Conservation (phyloP, 2,329 filamentous ascomycete genomes). For the Chaetothyriales sp. region DNA sequence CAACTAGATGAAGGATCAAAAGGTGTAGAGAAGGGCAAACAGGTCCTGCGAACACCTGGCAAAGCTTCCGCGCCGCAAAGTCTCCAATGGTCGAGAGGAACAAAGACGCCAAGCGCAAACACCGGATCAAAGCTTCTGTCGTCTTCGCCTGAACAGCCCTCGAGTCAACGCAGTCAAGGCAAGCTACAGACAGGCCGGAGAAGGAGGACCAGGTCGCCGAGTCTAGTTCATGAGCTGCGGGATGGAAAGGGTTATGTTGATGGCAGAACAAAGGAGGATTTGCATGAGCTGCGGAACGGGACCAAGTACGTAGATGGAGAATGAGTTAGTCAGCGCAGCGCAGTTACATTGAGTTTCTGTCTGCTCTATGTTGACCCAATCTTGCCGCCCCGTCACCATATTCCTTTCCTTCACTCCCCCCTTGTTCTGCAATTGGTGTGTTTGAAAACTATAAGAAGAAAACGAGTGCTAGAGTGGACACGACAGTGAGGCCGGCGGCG, state of each 20-base stretch:
- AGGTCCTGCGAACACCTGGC: not conserved
- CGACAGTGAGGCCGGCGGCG: slow-evolving; percentile 10
- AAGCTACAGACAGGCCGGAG: not conserved
- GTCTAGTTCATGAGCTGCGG: not conserved
- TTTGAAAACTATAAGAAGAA: slow-evolving; percentile 3
- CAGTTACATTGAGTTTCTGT: not conserved
- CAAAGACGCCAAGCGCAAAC: not conserved
- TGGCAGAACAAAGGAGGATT: slow-evolving; percentile 1
- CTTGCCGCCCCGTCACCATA: not conserved
- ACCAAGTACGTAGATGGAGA: slow-evolving; percentile 12
- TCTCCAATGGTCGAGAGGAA: not conserved
- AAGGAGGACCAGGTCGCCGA: not conserved
- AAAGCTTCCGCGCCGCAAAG: not conserved
- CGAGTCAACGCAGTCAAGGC: not conserved
- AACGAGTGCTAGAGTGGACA: slow-evolving; percentile 9
- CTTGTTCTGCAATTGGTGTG: not conserved
- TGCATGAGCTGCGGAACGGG: slow-evolving; percentile 16
- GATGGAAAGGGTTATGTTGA: slow-evolving; percentile 10
- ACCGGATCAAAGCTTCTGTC: not conserved
- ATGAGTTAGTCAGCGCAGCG: not conserved
- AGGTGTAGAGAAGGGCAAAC: not conserved
- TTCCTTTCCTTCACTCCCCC: not conserved
- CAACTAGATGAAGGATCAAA: not conserved
- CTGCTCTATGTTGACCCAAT: not conserved
- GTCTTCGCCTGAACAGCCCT: not conserved